These are phyloP conservation scores for Fagus sylvatica DNA, from an alignment of 306 rosid genomes.

Conservation along the genomic window DNA sequence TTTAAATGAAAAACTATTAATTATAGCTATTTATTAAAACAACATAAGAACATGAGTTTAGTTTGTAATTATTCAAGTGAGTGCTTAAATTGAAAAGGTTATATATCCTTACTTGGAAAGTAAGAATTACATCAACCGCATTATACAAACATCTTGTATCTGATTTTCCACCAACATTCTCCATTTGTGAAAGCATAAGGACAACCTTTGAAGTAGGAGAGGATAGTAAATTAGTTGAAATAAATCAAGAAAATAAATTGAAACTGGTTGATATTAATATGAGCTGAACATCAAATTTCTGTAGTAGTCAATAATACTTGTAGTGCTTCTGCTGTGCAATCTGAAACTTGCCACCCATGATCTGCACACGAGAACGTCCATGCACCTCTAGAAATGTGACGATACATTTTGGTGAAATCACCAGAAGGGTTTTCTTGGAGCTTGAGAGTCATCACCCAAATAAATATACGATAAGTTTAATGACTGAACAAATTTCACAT, in stretches of 20 bases:
- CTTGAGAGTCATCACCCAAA: too few relatives aligned
- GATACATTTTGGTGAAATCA: slow-evolving; percentile 38
- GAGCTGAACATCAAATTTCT: too few relatives aligned
- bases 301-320: too few relatives aligned
- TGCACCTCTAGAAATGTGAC: slow-evolving; percentile 52
- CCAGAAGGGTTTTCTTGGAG: slow-evolving; percentile 52
- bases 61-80: too few relatives aligned
- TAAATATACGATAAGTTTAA: too few relatives aligned
- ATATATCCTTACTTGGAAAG: slow-evolving; percentile 47
- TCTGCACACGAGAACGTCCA: slow-evolving; percentile 53
- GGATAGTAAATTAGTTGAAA: too few relatives aligned
- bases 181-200: slow-evolving; percentile 49
- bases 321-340: slow-evolving; percentile 56
- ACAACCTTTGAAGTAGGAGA: slow-evolving; percentile 24
- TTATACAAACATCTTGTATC: slow-evolving; percentile 31
- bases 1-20: background rate
- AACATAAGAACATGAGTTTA: background rate
- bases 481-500: too few relatives aligned
- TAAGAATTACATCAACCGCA: slow-evolving; percentile 54
- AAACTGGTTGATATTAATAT: too few relatives aligned
- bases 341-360: slow-evolving; percentile 64
- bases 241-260: too few relatives aligned
- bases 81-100: too few relatives aligned
- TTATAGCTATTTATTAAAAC: background rate
- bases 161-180: slow-evolving; percentile 19